These are phyloP conservation scores for Aspergillus asperescens DNA, from an alignment of 495 filamentous ascomycete species.

Conservation along the genomic window DNA sequence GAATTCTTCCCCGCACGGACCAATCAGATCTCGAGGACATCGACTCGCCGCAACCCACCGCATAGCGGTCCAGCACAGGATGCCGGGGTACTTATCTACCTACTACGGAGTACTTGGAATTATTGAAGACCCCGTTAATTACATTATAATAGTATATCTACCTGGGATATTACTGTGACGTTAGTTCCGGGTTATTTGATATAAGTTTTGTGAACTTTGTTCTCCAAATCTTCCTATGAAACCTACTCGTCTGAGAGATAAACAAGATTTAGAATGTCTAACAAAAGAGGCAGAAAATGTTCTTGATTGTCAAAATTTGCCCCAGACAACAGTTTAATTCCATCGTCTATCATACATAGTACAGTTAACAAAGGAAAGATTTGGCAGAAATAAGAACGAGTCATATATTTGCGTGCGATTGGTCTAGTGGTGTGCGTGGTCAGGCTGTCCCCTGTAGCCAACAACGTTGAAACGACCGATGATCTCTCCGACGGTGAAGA, in stretches of 20 bases:
- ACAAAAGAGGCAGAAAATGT: background rate
- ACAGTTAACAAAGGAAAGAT: slow-evolving; percentile 34
- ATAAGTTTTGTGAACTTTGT: too few species aligned
- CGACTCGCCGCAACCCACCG: background rate
- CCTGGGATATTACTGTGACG: too few species aligned
- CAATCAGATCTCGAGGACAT: slow-evolving; percentile 28
- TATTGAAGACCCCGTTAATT: too few species aligned
- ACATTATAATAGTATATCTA: too few species aligned
- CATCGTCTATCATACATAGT: slow-evolving; percentile 53
- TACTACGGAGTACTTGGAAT: too few species aligned
- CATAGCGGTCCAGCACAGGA: background rate
- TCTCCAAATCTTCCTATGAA: too few species aligned
- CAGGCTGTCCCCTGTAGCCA: slow-evolving; percentile 73
- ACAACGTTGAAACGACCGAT: slow-evolving; percentile 89
- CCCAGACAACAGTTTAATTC: slow-evolving; percentile 49
- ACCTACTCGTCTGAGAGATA: background rate
- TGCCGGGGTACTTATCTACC: too few species aligned
- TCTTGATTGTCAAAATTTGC: slow-evolving; percentile 25
- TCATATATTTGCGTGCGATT: slow-evolving; percentile 28
- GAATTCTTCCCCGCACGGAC: slow-evolving; percentile 35
- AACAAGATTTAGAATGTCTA: background rate
- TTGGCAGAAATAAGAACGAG: slow-evolving; percentile 28
- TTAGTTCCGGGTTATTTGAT: too few species aligned
- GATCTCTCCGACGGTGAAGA: slow-evolving; percentile 98
- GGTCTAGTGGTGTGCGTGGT: slow-evolving; percentile 54